A percentile compares a stretch with the other conserved stretches of the same genome.
Evolutionary conservation across 2,329 filamentous ascomycete species (phyloP).

Genomic region (Colletotrichum aenigma): DNA sequence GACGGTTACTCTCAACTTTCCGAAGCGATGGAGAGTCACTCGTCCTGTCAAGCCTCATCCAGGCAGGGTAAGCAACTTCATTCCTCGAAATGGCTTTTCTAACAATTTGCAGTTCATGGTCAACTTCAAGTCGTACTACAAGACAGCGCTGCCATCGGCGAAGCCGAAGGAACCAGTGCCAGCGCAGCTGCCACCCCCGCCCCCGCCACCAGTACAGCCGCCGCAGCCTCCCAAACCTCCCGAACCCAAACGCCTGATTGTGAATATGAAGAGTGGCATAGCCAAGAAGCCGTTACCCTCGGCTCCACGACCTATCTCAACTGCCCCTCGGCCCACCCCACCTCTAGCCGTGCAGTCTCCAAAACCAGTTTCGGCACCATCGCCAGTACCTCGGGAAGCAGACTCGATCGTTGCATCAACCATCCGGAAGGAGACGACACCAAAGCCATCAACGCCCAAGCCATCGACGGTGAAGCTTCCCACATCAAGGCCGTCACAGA

Average conservation of each 20-base stretch:
- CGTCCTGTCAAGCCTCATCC: constrained; percentile 37
- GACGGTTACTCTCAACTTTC: constrained; percentile 44
- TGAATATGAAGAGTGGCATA: constrained; percentile 32
- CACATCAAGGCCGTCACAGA: neutral
- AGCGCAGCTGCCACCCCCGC: constrained; percentile 17
- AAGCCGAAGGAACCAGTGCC: neutral
- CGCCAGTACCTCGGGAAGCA: constrained; percentile 7
- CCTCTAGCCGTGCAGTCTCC: neutral
- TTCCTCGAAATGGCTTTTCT: constrained; percentile 10
- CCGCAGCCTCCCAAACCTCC: constrained; percentile 17
- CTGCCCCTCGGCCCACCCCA: neutral
- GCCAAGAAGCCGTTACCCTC: constrained; percentile 35
- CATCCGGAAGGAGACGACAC: neutral
- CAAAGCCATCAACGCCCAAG: neutral
- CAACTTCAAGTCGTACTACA: constrained; percentile 42
- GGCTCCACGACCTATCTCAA: neutral
- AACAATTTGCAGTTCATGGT: constrained; percentile 33
- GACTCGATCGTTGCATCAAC: constrained; percentile 20
- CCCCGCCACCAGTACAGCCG: constrained; percentile 20
- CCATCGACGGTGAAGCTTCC: neutral
- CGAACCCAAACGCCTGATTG: constrained; percentile 31
- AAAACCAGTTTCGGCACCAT: neutral
- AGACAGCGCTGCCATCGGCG: constrained; percentile 23
- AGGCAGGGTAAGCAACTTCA: constrained; percentile 34
- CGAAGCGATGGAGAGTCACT: constrained; percentile 44